Evolutionary conservation across 805 yeast species (phyloP), one percentile per base, ranked within the genome.

Genomic region (Kuraishia cidri): DNA sequence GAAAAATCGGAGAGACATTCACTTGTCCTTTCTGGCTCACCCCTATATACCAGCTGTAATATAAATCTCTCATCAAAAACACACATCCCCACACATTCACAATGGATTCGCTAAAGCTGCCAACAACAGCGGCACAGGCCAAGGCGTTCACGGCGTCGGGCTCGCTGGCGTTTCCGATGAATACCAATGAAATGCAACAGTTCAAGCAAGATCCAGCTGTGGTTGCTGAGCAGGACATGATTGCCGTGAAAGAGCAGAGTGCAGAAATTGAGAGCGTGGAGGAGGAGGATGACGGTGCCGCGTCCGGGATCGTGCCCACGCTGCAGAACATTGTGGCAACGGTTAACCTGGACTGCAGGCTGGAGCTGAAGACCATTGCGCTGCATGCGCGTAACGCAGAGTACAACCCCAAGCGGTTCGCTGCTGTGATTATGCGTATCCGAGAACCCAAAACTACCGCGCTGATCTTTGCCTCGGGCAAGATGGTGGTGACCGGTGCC

Each of bases 401-500:
- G 58, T 92, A 92, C 62, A 92, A 92, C 50, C 98, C 98, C 32
- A 86, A 83, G 51, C 94, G 98, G 66, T 92, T 92, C 66, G 98
- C 98, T 10, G 98, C 98, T 37, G 98, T 92, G 31, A 92, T 92
- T 47, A 92, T 92, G 98, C 84, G 98, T 70, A 92, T 92, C 47
- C 76, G 98, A 60, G 98, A 92, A 57, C 98, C 98, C 12, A 92
- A 92, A 58, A 92, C 98, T 1, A 92, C 98, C 2, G 97, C 98
- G 0, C 69, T 92, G 45, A 92, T 92, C 44, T 92, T 92, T 58
- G 98, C 98, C 2, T 87, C 97, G 2, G 98, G 98, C 50, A 92
- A 92, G 60, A 92, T 92, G 98, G 98, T 92, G 45, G 98, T 92
- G 11, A 92, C 97, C 20, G 98, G 98, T 73, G 98, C 98, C 16